Percentiles rank a stretch among this genome's conserved stretches.
Evolutionary conservation across 2,329 filamentous ascomycete species (phyloP).

Genomic region (Zasmidium citrigriseum): DNA sequence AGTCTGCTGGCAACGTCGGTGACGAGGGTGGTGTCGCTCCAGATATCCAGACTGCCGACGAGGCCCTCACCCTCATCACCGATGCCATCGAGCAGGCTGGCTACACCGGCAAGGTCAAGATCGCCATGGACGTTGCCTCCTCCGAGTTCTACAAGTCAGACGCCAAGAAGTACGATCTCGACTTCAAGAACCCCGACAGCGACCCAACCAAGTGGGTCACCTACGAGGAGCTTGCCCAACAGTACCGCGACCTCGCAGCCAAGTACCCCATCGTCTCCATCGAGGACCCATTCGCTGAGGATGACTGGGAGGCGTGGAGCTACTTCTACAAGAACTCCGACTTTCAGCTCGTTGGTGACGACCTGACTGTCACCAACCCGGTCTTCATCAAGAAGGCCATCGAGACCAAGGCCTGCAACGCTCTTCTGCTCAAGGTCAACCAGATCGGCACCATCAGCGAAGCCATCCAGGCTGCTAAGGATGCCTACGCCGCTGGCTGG

Average conservation of each 20-base stretch:
- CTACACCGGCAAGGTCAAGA: constrained; percentile 94
- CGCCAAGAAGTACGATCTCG: constrained; percentile 98
- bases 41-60: constrained; percentile 94
- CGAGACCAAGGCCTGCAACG: constrained; percentile 97
- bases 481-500: constrained; percentile 93
- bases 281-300: constrained; percentile 98
- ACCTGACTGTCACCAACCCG: constrained; percentile 98
- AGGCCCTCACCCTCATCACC: constrained; percentile 95
- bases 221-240: constrained; percentile 91
- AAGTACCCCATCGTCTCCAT: constrained; percentile 99
- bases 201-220: constrained; percentile 97
- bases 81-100: constrained; percentile 92
- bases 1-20: constrained; percentile 97
- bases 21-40: constrained; percentile 99
- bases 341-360: constrained; percentile 98
- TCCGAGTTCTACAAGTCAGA: constrained; percentile 98
- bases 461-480: constrained; percentile 98
- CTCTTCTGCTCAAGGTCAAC: constrained; percentile 99
- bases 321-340: constrained; percentile 99
- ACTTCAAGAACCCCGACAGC: constrained; percentile 99
- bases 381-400: constrained; percentile 99
- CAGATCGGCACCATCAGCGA: constrained; percentile 99
- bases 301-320: constrained; percentile 99
- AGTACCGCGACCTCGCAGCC: constrained; percentile 78
- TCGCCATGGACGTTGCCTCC: constrained; percentile 98